Conservation (phyloP, 176 grass and related monocot species). For the Oryza coarctata region DNA sequence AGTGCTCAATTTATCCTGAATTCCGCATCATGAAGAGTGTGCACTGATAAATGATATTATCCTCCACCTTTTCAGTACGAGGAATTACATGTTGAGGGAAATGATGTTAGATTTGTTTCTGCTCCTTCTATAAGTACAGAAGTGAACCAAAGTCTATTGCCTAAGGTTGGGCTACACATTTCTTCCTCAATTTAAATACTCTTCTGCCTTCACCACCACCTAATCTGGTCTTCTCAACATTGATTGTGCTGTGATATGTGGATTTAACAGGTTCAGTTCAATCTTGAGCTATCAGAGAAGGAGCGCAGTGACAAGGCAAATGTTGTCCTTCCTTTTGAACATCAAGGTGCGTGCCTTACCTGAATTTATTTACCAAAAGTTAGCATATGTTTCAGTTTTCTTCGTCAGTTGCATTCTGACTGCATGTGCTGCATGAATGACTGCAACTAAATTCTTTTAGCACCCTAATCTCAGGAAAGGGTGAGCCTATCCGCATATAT, state of each 20-base stretch:
- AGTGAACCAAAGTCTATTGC: slow-evolving; percentile 74
- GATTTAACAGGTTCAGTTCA: slow-evolving; percentile 80
- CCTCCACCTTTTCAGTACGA: slow-evolving; percentile 49
- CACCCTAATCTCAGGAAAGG: slow-evolving; percentile 59
- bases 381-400: not conserved
- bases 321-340: slow-evolving; percentile 94
- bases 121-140: slow-evolving; percentile 43
- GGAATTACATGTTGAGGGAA: slow-evolving; percentile 61
- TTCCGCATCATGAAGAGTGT: not conserved
- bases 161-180: slow-evolving; percentile 62
- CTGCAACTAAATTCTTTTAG: slow-evolving; percentile 4
- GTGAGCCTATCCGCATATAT: slow-evolving; percentile 69
- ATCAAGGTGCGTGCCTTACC: slow-evolving; percentile 60
- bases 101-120: slow-evolving; percentile 63
- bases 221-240: not conserved
- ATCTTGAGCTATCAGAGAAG: slow-evolving; percentile 90
- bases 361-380: not conserved
- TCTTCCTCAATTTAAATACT: not conserved
- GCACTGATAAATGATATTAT: not conserved
- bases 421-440: not conserved
- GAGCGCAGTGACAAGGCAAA: slow-evolving; percentile 76
- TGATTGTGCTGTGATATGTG: slow-evolving; percentile 20
- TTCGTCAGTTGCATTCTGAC: slow-evolving; percentile 9
- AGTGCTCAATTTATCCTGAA: not conserved
- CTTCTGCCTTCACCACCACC: not conserved